Base-by-base conservation (phyloP, 2,329 filamentous ascomycete species). In the Mycocentrospora acerina region DNA sequence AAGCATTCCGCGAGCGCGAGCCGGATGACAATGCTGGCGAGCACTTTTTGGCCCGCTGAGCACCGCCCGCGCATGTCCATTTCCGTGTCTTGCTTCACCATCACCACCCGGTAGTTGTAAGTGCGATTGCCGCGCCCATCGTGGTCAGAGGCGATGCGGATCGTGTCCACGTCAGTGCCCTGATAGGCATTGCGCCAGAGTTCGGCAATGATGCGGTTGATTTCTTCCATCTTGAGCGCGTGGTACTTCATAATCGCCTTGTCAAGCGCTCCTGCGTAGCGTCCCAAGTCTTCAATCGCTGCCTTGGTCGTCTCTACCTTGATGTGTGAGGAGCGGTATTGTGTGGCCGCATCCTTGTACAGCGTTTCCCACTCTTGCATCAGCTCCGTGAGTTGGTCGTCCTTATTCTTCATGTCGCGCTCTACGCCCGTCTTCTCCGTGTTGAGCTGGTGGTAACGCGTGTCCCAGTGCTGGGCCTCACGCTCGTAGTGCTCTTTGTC, bases 61-160 rank as follows among this genome's bases (percentile, higher is more conserved):
- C 93, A 98, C 38, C 93, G 88, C 1, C 93, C 94, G 47, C 93
- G 88, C 93, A 98, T 98, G 71, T 98, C 93, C 90, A 98, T 95
- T 69, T 98, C 93, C 1, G 87, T 88, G 60, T 94, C 90, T 64
- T 91, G 86, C 73, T 98, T 98, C 55, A 95, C 83, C 93, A 98
- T 98, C 69, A 88, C 90, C 5, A 98, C 74, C 31, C 93, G 88
- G 74, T 98, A 98, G 71, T 98, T 97, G 78, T 97, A 97, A 46
- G 78, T 87, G 57, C 88, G 83, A 59, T 88, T 90, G 35, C 81
- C 84, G 40, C 81, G 80, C 27, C 76, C 76, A 64, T 97, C 93
- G 55, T 83, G 85, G 68, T 97, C 91, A 13, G 90, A 95, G 27
- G 87, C 86, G 70, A 98, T 97, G 60, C 94, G 79, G 62, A 98